These are phyloP conservation scores for Phaeotremella skinneri DNA, from an alignment of 768 basidiomycete species.

Conservation along the genomic window DNA sequence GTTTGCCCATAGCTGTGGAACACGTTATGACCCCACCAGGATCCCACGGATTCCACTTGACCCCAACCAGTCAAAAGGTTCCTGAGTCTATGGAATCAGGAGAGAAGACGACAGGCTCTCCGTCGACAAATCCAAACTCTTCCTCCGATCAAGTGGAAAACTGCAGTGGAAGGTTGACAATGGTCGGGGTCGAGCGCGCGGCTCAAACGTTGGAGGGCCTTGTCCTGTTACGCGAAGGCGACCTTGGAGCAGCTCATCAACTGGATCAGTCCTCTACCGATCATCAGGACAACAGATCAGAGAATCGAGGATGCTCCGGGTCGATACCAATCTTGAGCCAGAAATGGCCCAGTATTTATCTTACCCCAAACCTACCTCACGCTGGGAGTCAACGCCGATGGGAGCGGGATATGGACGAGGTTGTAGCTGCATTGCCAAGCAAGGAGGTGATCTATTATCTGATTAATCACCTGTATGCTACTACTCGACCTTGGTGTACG, in stretches of 20 bases:
- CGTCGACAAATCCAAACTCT: not conserved
- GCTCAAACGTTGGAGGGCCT: not conserved
- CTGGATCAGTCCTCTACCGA: not conserved
- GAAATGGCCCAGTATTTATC: not conserved
- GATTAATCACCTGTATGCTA: not conserved
- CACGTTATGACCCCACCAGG: not conserved
- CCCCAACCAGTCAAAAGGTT: not conserved
- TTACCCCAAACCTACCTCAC: not conserved
- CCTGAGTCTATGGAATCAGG: not conserved
- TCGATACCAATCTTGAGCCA: not conserved
- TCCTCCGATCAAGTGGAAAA: not conserved
- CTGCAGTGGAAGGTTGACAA: no score
- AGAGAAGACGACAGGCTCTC: not conserved
- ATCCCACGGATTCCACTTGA: not conserved
- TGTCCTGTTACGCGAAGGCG: not conserved
- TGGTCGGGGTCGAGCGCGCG: not conserved
- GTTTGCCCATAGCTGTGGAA: not conserved
- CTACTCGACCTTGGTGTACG: not conserved
- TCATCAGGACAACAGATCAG: not conserved
- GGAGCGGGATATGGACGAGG: not conserved
- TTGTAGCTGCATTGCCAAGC: not conserved
- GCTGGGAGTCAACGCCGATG: not conserved
- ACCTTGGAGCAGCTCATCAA: not conserved
- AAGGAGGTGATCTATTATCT: not conserved
- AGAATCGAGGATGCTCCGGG: not conserved